phyloP scores from a whole-genome alignment of 768 basidiomycete species.

The Suillus sp. region DNA sequence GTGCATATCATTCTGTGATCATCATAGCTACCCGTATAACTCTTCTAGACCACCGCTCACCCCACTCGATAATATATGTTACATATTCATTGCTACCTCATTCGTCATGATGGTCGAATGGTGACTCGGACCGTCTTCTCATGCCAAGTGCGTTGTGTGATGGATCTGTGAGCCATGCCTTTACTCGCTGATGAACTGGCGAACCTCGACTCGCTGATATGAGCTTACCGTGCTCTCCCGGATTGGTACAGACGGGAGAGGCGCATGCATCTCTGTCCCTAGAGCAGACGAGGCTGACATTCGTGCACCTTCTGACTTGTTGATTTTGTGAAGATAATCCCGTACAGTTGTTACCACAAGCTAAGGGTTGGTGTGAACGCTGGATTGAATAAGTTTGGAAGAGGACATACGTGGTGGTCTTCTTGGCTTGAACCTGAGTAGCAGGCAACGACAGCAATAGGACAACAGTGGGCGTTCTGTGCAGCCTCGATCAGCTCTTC shows the following conservation, averaged over 20 bases:
- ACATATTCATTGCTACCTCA: conserved; percentile 24
- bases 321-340: conserved; percentile 69
- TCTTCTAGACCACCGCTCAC: background rate
- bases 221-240: conserved; percentile 33
- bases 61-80: conserved; percentile 18
- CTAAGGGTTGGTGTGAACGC: conserved; percentile 35
- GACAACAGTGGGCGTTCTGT: conserved; percentile 82
- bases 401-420: conserved; percentile 66
- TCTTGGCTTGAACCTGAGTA: conserved; percentile 83
- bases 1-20: conserved; percentile 1
- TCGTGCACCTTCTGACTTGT: conserved; percentile 20
- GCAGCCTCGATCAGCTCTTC: conserved; percentile 11
- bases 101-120: conserved; percentile 42
- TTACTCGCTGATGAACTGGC: conserved; percentile 28
- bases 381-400: conserved; percentile 6
- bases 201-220: conserved; percentile 28
- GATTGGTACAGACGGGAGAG: conserved; percentile 31
- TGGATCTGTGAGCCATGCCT: conserved; percentile 39
- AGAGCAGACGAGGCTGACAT: conserved; percentile 30
- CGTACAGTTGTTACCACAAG: conserved; percentile 64
- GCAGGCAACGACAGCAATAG: conserved; percentile 75
- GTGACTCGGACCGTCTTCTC: conserved; percentile 40
- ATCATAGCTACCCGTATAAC: background rate
- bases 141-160: conserved; percentile 32
- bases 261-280: conserved; percentile 31